A percentile compares a stretch with the other conserved stretches of the same genome.
Conservation (phyloP, 2,329 filamentous ascomycete species). For the Pseudogymnoascus sp. region DNA sequence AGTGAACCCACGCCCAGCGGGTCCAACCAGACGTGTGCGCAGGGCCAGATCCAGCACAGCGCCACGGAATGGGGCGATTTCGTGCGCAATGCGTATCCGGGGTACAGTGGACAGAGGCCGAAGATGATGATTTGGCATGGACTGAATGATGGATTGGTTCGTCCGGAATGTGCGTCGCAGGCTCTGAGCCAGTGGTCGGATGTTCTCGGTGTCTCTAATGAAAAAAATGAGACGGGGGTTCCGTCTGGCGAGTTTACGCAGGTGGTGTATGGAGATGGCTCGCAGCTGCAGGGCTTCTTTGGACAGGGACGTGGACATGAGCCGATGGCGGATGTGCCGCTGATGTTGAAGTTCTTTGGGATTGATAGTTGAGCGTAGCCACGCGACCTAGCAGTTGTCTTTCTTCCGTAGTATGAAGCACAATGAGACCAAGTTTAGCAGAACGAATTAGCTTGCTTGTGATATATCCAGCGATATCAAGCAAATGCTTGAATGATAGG, state of each 20-base stretch:
- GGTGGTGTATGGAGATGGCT: slow-evolving; percentile 28
- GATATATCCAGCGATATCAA: too few species aligned
- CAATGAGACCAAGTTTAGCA: too few species aligned
- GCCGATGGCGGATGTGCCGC: slow-evolving; percentile 10
- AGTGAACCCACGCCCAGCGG: slow-evolving; percentile 34
- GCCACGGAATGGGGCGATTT: slow-evolving; percentile 41
- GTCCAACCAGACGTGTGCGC: slow-evolving; percentile 47
- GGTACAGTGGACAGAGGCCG: slow-evolving; percentile 31
- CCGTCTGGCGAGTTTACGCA: slow-evolving; percentile 27
- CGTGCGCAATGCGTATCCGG: slow-evolving; percentile 32
- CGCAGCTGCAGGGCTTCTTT: slow-evolving; percentile 26
- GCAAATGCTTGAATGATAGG: too few species aligned
- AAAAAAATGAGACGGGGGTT: slow-evolving; percentile 22
- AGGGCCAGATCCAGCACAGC: background rate
- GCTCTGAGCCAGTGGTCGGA: slow-evolving; percentile 39
- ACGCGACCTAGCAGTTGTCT: background rate
- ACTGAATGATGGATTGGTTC: slow-evolving; percentile 30
- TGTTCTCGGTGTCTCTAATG: slow-evolving; percentile 33
- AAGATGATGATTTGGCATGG: slow-evolving; percentile 34
- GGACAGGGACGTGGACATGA: slow-evolving; percentile 28
- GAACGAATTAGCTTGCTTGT: too few species aligned
- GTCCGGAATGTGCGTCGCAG: slow-evolving; percentile 34
- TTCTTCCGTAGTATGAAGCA: background rate
- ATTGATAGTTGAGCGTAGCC: background rate
- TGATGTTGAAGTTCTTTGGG: background rate